Percentiles rank a stretch among this genome's conserved stretches.
Conservation (phyloP, 2,329 filamentous ascomycete genomes). For the Aspergillus intermedius region DNA sequence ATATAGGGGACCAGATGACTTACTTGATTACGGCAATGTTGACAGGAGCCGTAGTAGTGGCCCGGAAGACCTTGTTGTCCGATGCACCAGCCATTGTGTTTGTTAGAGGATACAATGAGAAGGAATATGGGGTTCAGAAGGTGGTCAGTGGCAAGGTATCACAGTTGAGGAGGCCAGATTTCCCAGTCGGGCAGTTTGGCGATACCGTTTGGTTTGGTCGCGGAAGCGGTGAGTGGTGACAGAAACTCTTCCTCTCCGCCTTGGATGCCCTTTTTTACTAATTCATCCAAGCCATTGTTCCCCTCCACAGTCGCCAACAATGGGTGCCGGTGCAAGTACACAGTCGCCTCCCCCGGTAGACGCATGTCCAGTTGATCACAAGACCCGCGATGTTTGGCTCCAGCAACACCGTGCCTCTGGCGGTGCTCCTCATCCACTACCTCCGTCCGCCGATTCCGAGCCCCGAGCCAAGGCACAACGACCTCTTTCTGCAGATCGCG, state of each 20-base stretch:
- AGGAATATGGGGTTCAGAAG: neutral
- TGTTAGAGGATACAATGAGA: conserved; percentile 1
- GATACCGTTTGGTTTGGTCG: conserved; percentile 1
- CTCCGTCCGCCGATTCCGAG: conserved; percentile 18
- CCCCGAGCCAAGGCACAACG: conserved; percentile 25
- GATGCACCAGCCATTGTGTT: conserved; percentile 28
- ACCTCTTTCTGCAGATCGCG: conserved; percentile 60
- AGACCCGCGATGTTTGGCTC: conserved; percentile 82
- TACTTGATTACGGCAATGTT: conserved; percentile 99
- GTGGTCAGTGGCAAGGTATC: neutral
- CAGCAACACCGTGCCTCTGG: conserved; percentile 40
- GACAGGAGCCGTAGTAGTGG: conserved; percentile 92
- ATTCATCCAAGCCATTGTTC: conserved; percentile 16
- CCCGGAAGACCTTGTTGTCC: conserved; percentile 62
- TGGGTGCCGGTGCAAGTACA: conserved; percentile 36
- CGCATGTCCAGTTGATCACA: conserved; percentile 83
- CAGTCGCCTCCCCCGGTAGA: conserved; percentile 19
- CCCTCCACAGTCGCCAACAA: conserved; percentile 14
- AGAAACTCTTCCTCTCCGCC: conserved; percentile 3
- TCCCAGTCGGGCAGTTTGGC: conserved; percentile 7
- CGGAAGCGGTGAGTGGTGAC: conserved; percentile 5
- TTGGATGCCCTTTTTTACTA: conserved; percentile 2
- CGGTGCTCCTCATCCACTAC: conserved; percentile 29
- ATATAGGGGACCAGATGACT: conserved; percentile 12
- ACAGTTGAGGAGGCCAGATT: conserved; percentile 5